Evolutionary conservation across 1,284 basidiomycete species (phyloP), one percentile per base, ranked within the genome.

Genomic region (Phylloporus sp.): DNA sequence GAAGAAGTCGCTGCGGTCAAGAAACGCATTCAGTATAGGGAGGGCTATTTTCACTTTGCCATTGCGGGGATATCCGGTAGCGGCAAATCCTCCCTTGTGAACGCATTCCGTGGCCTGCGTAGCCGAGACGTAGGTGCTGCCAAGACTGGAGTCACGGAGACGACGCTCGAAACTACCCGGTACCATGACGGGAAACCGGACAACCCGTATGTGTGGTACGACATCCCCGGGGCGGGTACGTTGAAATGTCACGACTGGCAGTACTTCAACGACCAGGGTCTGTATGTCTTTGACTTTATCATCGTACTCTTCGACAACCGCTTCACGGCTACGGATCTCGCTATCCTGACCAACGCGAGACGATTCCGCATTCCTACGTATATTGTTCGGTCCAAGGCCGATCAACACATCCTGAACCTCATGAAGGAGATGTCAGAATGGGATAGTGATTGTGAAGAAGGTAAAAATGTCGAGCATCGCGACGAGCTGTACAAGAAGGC

Each of bases 231-330:
- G 6, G 72, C 73, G 15, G 69, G 71, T 15, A 73, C 69, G n/a
- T 4, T 71, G n/a, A 69, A 62, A 37, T 75, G 71, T 5, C 53
- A 45, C 0, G 72, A 75, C 37, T 73, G 72, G 72, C 73, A 73
- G 15, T 73, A 73, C 39, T 73, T 73, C 63, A 69, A 73, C 15
- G 72, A 73, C 10, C 73, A 75, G 12, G 72, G 73, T 0, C 70
- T 73, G 47, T 73, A 73, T 2, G 68, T 73, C 23, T 73, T 73
- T 25, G 72, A 73, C 29, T 73, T 65, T 8, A 68, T 73, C 63
- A n/a, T 73, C 19, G 73, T 73, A 0, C 72, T 75, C 4, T 65
- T 75, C 49, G 72, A 73, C 55, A 75, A 72, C 27, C 72, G 72
- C 1, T 75, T 73, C 27, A 73, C 72, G 1, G 61, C 66, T 63